These are phyloP conservation scores for Cicer bijugum DNA, from an alignment of 306 rosid species.

Conservation along the genomic window DNA sequence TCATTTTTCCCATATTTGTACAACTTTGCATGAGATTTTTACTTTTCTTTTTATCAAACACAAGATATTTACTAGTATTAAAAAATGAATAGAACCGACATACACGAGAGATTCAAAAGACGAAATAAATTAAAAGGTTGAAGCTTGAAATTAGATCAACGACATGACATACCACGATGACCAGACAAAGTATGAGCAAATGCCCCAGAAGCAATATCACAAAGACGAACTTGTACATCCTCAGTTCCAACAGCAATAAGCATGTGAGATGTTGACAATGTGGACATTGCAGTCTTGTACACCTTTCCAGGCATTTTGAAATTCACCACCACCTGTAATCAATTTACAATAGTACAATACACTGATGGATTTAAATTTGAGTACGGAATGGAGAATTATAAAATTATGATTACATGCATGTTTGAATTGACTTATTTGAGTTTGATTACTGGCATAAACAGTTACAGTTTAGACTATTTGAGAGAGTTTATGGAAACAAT, in stretches of 20 bases:
- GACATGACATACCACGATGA: constrained; percentile 76
- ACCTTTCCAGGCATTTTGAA: constrained; percentile 95
- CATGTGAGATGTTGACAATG: constrained; percentile 87
- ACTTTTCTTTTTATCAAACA: too few species aligned
- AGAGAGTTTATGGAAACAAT: neutral
- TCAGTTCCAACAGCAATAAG: constrained; percentile 90
- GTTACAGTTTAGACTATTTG: neutral
- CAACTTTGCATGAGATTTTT: too few species aligned
- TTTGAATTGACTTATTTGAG: neutral
- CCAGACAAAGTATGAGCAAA: constrained; percentile 92
- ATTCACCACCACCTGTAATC: constrained; percentile 68
- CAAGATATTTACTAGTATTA: too few species aligned
- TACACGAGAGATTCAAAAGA: neutral
- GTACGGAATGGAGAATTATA: neutral
- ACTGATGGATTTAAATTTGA: neutral
- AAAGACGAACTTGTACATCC: constrained; percentile 97
- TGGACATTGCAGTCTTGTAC: constrained; percentile 85
- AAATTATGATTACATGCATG: too few species aligned
- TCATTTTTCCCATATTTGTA: too few species aligned
- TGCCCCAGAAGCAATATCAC: constrained; percentile 94
- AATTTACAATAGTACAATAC: constrained; percentile 38
- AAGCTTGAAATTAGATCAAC: neutral
- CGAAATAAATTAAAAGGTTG: too few species aligned
- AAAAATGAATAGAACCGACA: neutral
- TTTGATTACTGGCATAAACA: neutral